phyloP scores from a whole-genome alignment of 805 yeast genomes.

The Saccharomycopsis lassenensis region DNA sequence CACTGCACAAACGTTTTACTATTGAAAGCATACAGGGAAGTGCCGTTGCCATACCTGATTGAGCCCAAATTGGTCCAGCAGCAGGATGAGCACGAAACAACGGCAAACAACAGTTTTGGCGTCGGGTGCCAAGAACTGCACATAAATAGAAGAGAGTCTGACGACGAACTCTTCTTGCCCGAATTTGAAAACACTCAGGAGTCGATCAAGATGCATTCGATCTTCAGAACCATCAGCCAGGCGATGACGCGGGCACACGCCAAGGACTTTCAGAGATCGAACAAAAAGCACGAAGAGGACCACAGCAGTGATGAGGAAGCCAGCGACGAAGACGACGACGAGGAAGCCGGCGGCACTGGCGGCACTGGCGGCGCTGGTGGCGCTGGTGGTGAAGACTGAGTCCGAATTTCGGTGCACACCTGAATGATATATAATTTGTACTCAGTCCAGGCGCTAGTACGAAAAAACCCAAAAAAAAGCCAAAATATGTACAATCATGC shows the following conservation, averaged over 20 bases:
- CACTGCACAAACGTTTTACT: slow-evolving; percentile 83
- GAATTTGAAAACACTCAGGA: slow-evolving; percentile 21
- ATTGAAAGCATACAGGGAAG: slow-evolving; percentile 79
- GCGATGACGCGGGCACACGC: slow-evolving; percentile 68
- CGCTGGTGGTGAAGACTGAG: slow-evolving; percentile 20
- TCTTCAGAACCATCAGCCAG: slow-evolving; percentile 36
- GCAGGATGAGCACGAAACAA: background rate
- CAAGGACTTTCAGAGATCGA: slow-evolving; percentile 69
- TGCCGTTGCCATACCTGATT: slow-evolving; percentile 70
- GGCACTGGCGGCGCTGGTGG: slow-evolving; percentile 23
- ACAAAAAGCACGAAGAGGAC: slow-evolving; percentile 11
- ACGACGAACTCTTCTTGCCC: too few species aligned
- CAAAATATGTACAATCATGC: too few species aligned
- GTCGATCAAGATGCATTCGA: slow-evolving; percentile 14
- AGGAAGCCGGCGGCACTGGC: slow-evolving; percentile 22
- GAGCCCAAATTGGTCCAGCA: slow-evolving; percentile 22
- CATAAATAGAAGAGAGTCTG: too few species aligned
- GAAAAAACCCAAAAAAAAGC: too few species aligned
- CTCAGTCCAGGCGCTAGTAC: too few species aligned
- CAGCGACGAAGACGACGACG: slow-evolving; percentile 19
- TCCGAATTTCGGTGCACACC: too few species aligned
- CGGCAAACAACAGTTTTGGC: too few species aligned
- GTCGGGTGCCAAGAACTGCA: slow-evolving; percentile 20
- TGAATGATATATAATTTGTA: too few species aligned
- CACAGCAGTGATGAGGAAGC: slow-evolving; percentile 6